Percentiles rank a stretch among this genome's conserved stretches.
Conservation (phyloP, 2,329 filamentous ascomycete genomes). For the Teratosphaeria gauchensis region DNA sequence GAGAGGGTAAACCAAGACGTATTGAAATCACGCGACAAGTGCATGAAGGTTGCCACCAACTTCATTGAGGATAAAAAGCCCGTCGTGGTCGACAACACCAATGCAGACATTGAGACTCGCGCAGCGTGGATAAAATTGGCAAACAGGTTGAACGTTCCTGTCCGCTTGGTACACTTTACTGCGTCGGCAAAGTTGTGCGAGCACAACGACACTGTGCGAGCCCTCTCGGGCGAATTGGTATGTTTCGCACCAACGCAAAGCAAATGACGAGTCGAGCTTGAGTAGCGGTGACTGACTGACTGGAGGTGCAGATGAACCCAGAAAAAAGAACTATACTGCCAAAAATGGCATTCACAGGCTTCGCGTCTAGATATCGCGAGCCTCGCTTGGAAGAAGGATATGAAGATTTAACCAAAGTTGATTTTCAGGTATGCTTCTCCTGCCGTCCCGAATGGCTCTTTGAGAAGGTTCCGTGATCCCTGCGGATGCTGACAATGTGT, state of each 20-base stretch:
- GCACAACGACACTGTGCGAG: slow-evolving; percentile 80
- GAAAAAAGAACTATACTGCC: slow-evolving; percentile 68
- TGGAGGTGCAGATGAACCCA: slow-evolving; percentile 57
- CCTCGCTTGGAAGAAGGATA: slow-evolving; percentile 73
- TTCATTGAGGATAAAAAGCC: slow-evolving; percentile 55
- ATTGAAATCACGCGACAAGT: slow-evolving; percentile 61
- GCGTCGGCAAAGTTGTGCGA: slow-evolving; percentile 59
- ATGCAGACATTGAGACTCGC: slow-evolving; percentile 68
- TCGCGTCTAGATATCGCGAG: slow-evolving; percentile 60
- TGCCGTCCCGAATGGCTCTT: not conserved
- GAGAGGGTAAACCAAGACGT: slow-evolving; percentile 82
- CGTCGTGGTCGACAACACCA: slow-evolving; percentile 89
- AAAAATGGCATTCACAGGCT: slow-evolving; percentile 69
- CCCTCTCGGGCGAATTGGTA: slow-evolving; percentile 42
- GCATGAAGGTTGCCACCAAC: slow-evolving; percentile 58
- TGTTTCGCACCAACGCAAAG: slow-evolving; percentile 5
- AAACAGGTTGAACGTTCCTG: slow-evolving; percentile 57
- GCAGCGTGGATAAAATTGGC: slow-evolving; percentile 71
- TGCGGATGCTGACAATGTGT: not conserved
- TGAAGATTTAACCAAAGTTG: slow-evolving; percentile 62
- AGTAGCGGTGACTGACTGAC: slow-evolving; percentile 7
- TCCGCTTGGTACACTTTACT: slow-evolving; percentile 80
- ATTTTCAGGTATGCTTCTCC: slow-evolving; percentile 52
- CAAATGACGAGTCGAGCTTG: not conserved
- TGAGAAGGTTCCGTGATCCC: not conserved